These are phyloP conservation scores for Camellia oleifera DNA, from an alignment of 179 eudicot genomes.

Conservation along the genomic window DNA sequence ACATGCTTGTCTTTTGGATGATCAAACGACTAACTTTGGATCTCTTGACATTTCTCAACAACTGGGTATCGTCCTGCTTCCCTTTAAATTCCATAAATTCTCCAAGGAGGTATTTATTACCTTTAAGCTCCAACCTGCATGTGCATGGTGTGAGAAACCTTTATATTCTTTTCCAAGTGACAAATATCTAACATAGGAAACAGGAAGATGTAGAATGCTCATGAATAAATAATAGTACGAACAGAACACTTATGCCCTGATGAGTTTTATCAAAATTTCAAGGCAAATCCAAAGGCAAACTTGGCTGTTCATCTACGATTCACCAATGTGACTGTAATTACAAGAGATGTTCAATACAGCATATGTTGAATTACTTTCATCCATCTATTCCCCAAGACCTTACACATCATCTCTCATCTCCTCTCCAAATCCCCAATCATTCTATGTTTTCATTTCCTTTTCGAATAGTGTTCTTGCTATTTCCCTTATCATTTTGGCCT, in stretches of 20 bases:
- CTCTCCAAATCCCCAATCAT: neutral
- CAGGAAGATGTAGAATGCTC: neutral
- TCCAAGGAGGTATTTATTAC: slow-evolving; percentile 64
- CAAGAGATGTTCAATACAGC: neutral
- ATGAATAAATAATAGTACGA: neutral
- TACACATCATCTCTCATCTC: neutral
- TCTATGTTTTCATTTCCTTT: neutral
- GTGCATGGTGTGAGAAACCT: slow-evolving; percentile 28
- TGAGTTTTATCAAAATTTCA: slow-evolving; percentile 4
- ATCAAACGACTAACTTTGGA: slow-evolving; percentile 72
- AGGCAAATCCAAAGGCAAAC: neutral
- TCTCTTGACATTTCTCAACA: slow-evolving; percentile 62
- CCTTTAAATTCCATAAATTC: slow-evolving; percentile 91
- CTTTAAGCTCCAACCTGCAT: slow-evolving; percentile 79
- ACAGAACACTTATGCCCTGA: slow-evolving; percentile 2
- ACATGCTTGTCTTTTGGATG: slow-evolving; percentile 79
- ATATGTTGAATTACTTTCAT: neutral
- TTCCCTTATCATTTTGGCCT: neutral
- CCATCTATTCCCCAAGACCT: slow-evolving; percentile 6
- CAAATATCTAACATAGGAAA: slow-evolving; percentile 1
- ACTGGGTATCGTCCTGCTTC: slow-evolving; percentile 67
- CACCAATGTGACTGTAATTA: neutral
- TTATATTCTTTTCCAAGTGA: neutral
- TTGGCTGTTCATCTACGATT: neutral
- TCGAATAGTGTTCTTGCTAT: neutral